Evolutionary conservation across 176 grass and related monocot species (phyloP).

Genomic region (Ampelocalamus luodianensis): DNA sequence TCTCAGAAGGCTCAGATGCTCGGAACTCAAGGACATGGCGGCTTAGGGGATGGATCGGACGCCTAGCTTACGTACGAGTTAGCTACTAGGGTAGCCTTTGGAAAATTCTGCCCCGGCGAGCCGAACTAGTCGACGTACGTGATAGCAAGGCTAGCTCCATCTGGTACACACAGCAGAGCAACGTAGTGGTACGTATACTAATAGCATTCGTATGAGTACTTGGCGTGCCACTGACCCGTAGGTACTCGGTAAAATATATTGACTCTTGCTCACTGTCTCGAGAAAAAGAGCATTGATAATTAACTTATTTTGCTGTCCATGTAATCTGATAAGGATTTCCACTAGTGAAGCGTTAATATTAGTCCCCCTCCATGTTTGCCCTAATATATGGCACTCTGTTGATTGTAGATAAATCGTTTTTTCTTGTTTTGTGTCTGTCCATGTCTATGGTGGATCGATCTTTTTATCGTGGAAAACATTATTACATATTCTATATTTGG

Average conservation of each 20-base stretch:
- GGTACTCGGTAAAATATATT: background rate
- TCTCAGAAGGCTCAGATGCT: background rate
- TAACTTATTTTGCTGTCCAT: background rate
- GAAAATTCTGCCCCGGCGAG: conserved; percentile 13
- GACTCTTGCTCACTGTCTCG: background rate
- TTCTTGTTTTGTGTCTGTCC: conserved; percentile 20
- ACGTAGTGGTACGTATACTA: background rate
- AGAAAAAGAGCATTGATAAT: background rate
- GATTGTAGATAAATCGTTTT: conserved; percentile 6
- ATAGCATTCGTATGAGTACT: background rate
- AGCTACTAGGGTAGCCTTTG: background rate
- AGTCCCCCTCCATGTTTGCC: background rate
- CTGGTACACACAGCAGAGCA: background rate
- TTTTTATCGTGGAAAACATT: conserved; percentile 36
- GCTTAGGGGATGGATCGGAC: background rate
- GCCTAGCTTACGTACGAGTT: conserved; percentile 14
- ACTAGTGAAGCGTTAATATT: background rate
- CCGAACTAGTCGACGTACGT: background rate
- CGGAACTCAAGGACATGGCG: background rate
- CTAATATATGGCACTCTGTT: background rate
- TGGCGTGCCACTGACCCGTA: background rate
- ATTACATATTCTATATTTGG: conserved; percentile 37
- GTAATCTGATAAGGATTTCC: conserved; percentile 28
- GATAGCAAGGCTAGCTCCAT: background rate
- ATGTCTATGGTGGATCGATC: conserved; percentile 22